Conservation (phyloP, 495 filamentous ascomycete species). For the Penicillium herquei region DNA sequence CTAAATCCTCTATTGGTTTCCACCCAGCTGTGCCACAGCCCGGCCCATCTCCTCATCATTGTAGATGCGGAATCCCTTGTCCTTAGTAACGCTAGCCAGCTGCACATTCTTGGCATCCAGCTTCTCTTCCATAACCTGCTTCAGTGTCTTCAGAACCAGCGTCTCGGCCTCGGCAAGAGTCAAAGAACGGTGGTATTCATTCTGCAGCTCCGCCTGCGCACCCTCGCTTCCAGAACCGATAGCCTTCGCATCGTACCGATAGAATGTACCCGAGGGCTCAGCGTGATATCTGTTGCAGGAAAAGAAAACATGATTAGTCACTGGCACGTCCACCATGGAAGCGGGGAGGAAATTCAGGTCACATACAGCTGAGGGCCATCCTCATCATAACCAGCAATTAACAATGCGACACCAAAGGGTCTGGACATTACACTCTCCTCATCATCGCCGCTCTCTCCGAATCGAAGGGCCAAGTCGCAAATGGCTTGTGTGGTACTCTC, state of each 20-base stretch:
- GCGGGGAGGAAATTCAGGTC: not conserved
- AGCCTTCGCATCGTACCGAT: constrained; percentile 98
- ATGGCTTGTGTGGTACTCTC: constrained; percentile 99
- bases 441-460: constrained; percentile 95
- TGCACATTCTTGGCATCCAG: constrained; percentile 98
- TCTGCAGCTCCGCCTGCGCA: constrained; percentile 95
- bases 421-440: constrained; percentile 98
- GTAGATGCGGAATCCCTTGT: constrained; percentile 97
- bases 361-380: constrained; percentile 88
- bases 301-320: not conserved
- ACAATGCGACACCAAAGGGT: constrained; percentile 92
- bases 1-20: constrained; percentile 39
- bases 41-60: constrained; percentile 92
- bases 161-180: constrained; percentile 92
- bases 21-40: constrained; percentile 72
- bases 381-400: constrained; percentile 97
- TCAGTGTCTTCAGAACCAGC: constrained; percentile 93
- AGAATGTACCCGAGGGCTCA: constrained; percentile 96
- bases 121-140: constrained; percentile 99
- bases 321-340: not conserved
- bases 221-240: constrained; percentile 96
- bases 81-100: constrained; percentile 95
- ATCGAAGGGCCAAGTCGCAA: constrained; percentile 93
- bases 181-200: constrained; percentile 97
- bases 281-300: constrained; percentile 73